phyloP scores from a whole-genome alignment of 139 green algal genomes.

The Pleodorina starrii region DNA sequence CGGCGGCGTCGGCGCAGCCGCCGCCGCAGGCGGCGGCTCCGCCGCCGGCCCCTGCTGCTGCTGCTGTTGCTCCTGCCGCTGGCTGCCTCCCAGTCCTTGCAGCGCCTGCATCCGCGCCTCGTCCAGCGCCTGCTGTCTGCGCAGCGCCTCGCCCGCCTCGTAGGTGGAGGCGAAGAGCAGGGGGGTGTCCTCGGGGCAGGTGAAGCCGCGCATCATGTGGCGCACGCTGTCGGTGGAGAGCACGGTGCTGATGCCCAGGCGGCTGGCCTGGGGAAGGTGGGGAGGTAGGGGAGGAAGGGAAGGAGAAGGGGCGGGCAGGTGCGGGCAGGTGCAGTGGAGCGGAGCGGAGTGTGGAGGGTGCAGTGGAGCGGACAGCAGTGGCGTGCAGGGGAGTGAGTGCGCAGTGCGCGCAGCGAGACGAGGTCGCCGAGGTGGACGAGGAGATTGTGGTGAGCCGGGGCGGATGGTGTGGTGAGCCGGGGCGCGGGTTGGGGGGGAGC shows the following conservation, averaged over 20 bases:
- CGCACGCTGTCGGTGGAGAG: constrained; percentile 92
- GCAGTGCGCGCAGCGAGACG: too few relatives aligned
- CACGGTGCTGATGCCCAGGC: constrained; percentile 92
- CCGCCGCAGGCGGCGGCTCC: neutral
- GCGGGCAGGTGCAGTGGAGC: too few relatives aligned
- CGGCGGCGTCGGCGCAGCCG: neutral
- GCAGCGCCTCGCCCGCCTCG: constrained; percentile 72
- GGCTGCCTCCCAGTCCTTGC: neutral
- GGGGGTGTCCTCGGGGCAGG: constrained; percentile 64
- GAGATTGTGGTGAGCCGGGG: too few relatives aligned
- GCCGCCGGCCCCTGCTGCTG: neutral
- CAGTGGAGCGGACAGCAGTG: neutral
- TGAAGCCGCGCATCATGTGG: constrained; percentile 88
- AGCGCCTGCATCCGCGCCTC: neutral
- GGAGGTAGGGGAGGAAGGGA: too few relatives aligned
- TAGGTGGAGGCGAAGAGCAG: constrained; percentile 95
- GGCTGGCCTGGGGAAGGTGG: constrained; percentile 66
- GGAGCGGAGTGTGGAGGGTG: too few relatives aligned
- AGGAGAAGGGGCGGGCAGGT: too few relatives aligned
- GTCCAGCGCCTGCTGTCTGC: constrained; percentile 34
- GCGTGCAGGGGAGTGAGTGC: too few relatives aligned
- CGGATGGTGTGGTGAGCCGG: too few relatives aligned
- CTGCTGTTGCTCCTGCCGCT: neutral
- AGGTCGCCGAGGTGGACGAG: too few relatives aligned
- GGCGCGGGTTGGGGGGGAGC: too few relatives aligned